Evolutionary conservation across 1,284 basidiomycete genomes (phyloP).

Genomic region (Cutaneotrichosporon daszewskae): DNA sequence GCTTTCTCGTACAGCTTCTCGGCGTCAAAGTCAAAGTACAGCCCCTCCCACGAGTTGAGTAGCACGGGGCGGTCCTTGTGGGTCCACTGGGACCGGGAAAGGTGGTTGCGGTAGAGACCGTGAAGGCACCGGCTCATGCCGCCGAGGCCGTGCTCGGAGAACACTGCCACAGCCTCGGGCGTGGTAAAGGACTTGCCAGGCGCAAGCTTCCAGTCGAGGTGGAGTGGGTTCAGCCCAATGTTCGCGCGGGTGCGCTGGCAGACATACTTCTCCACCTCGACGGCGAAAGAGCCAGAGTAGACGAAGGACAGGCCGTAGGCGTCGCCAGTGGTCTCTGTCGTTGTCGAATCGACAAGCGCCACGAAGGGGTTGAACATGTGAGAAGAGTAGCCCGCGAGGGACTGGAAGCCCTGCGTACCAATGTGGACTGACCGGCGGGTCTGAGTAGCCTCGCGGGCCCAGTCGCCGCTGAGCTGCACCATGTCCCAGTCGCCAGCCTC

Average conservation of each 20-base stretch:
- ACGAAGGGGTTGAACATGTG: conserved; percentile 34
- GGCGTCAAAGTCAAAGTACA: conserved; percentile 32
- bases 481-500: conserved; percentile 23
- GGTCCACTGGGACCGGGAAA: conserved; percentile 15
- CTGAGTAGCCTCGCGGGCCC: conserved; percentile 22
- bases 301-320: conserved; percentile 29
- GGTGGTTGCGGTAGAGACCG: conserved; percentile 26
- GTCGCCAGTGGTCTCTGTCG: conserved; percentile 21
- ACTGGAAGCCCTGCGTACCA: conserved; percentile 29
- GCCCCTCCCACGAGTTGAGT: conserved; percentile 38
- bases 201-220: conserved; percentile 22
- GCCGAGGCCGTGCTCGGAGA: conserved; percentile 22
- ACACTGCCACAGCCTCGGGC: conserved; percentile 31
- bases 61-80: conserved; percentile 22
- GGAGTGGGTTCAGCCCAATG: conserved; percentile 30
- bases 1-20: conserved; percentile 23
- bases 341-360: conserved; percentile 18
- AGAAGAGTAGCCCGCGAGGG: conserved; percentile 26
- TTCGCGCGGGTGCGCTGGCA: conserved; percentile 18
- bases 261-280: conserved; percentile 20
- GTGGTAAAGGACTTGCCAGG: conserved; percentile 24
- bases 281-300: conserved; percentile 26
- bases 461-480: conserved; percentile 25
- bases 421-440: conserved; percentile 17
- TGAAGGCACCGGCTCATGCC: conserved; percentile 27